Percentiles rank a stretch among this genome's conserved stretches.
phyloP scores from a whole-genome alignment of 1,139 yeast genomes.

The Arxiozyma telluris region DNA sequence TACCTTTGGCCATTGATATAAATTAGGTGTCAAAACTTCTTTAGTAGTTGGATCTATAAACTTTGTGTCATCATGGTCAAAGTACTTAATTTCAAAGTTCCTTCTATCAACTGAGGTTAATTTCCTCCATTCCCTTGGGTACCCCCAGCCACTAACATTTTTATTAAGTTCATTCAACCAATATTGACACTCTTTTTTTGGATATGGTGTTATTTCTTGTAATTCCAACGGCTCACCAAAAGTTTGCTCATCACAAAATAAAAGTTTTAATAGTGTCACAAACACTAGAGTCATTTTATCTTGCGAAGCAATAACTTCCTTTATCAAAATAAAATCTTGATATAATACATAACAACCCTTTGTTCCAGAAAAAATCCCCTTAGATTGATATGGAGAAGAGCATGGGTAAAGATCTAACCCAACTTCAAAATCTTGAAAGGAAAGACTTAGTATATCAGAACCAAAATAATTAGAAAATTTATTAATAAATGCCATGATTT shows the following conservation, averaged over 20 bases:
- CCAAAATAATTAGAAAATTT: slow-evolving; percentile 36
- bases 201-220: slow-evolving; percentile 3
- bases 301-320: slow-evolving; percentile 24
- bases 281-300: slow-evolving; percentile 27
- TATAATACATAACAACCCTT: slow-evolving; percentile 15
- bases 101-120: slow-evolving; percentile 5
- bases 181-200: slow-evolving; percentile 1
- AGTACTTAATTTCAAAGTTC: slow-evolving; percentile 17
- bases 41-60: slow-evolving; percentile 37
- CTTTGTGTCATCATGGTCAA: slow-evolving; percentile 17
- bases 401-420: slow-evolving; percentile 37
- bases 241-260: slow-evolving; percentile 15
- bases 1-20: slow-evolving; percentile 18
- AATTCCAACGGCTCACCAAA: slow-evolving; percentile 5
- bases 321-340: slow-evolving; percentile 24
- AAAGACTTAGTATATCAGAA: slow-evolving; percentile 31
- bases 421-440: slow-evolving; percentile 44
- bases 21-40: slow-evolving; percentile 31
- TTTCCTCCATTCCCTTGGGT: slow-evolving; percentile 40
- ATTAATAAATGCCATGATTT: slow-evolving; percentile 37
- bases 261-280: slow-evolving; percentile 21
- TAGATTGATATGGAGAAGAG: slow-evolving; percentile 6
- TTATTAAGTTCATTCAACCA: slow-evolving; percentile 30
- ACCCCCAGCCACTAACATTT: slow-evolving; percentile 32
- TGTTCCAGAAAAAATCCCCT: slow-evolving; percentile 7